These are phyloP conservation scores for Termitomyces sp. DNA, from an alignment of 768 basidiomycete genomes.

Conservation along the genomic window DNA sequence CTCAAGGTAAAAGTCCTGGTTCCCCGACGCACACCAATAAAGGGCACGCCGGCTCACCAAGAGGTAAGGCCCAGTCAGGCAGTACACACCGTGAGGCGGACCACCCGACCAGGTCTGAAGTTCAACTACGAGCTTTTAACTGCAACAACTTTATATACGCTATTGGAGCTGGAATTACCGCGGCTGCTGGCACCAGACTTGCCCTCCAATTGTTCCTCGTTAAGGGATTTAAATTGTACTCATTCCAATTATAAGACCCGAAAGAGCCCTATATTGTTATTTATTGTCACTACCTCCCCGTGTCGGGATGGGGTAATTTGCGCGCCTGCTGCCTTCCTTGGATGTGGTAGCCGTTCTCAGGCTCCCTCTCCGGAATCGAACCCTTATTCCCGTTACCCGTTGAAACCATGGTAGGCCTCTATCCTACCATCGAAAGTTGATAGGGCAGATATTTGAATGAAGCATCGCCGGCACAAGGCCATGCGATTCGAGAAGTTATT, in stretches of 20 bases:
- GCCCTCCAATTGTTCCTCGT: slow-evolving; percentile 34
- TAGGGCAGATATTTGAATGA: too few species aligned
- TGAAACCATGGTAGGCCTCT: too few species aligned
- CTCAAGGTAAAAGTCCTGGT: too few species aligned
- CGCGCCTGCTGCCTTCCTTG: not conserved
- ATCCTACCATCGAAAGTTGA: too few species aligned
- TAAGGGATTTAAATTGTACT: slow-evolving; percentile 1
- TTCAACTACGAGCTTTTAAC: not conserved
- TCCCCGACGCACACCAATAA: too few species aligned
- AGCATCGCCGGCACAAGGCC: too few species aligned
- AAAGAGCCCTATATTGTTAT: not conserved
- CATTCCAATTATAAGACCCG: not conserved
- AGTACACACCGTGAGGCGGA: not conserved
- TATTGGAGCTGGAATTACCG: not conserved
- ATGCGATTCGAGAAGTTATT: too few species aligned
- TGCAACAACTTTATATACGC: not conserved
- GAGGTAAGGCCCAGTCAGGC: not conserved
- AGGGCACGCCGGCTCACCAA: too few species aligned
- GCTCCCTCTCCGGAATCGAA: not conserved
- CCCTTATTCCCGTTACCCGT: too few species aligned
- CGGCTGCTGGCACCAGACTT: slow-evolving; percentile 48
- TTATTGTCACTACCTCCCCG: not conserved
- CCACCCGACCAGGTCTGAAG: too few species aligned
- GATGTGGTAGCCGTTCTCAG: not conserved
- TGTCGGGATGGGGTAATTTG: not conserved